Conservation (phyloP, 1,284 basidiomycete genomes). For the Tranzscheliella williamsii region DNA sequence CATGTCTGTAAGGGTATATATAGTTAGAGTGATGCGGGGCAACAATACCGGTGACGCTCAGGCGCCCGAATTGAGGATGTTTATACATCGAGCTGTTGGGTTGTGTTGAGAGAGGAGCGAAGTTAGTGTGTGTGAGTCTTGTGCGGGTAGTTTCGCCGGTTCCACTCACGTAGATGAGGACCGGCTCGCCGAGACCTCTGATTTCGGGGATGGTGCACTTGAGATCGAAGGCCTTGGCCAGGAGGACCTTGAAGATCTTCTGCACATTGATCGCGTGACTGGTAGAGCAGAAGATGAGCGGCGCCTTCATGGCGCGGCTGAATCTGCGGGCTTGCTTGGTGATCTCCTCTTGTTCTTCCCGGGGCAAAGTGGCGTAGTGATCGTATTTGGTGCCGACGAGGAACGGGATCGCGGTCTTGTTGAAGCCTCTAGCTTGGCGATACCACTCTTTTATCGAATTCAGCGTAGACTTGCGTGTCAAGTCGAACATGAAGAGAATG, state of each 20-base stretch:
- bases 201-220: slow-evolving; percentile 56
- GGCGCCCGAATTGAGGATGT: no score
- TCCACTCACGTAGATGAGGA: slow-evolving; percentile 37
- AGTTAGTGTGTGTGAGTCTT: no score
- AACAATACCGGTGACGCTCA: no score
- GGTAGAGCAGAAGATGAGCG: slow-evolving; percentile 96
- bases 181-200: slow-evolving; percentile 43
- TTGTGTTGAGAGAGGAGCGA: no score
- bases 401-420: slow-evolving; percentile 66
- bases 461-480: slow-evolving; percentile 91
- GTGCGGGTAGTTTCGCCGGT: no score
- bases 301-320: slow-evolving; percentile 96
- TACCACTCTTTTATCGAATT: slow-evolving; percentile 99
- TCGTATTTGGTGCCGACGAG: slow-evolving; percentile 97
- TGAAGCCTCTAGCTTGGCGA: slow-evolving; percentile 94
- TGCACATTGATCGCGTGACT: slow-evolving; percentile 98
- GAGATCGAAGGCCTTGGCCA: slow-evolving; percentile 50
- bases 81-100: neutral
- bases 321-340: slow-evolving; percentile 84
- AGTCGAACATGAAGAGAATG: slow-evolving; percentile 99
- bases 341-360: slow-evolving; percentile 97
- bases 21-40: no score
- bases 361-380: slow-evolving; percentile 88
- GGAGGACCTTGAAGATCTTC: slow-evolving; percentile 71
- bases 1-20: no score